These are phyloP conservation scores for Aspergillus clavatus DNA, from an alignment of 2,329 filamentous ascomycete genomes.

Conservation along the genomic window DNA sequence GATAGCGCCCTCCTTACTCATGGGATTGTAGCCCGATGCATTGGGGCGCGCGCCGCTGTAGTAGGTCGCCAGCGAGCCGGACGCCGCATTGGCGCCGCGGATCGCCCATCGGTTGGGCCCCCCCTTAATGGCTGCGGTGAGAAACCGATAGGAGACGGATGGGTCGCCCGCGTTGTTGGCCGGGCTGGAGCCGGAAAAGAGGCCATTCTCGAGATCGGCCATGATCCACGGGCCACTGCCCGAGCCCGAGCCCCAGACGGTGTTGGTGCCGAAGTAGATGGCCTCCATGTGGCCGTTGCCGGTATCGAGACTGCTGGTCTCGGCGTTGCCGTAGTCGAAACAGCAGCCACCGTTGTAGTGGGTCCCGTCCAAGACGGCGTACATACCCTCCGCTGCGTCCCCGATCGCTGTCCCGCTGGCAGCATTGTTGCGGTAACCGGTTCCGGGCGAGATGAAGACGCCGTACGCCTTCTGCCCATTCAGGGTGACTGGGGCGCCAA, in stretches of 20 bases:
- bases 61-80: slow-evolving; percentile 54
- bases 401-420: slow-evolving; percentile 51
- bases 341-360: slow-evolving; percentile 35
- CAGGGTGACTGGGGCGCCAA: slow-evolving; percentile 57
- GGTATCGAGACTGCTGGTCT: slow-evolving; percentile 49
- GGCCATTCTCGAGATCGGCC: slow-evolving; percentile 63
- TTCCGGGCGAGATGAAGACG: slow-evolving; percentile 58
- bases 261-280: slow-evolving; percentile 58
- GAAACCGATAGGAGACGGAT: slow-evolving; percentile 51
- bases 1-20: slow-evolving; percentile 62
- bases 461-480: slow-evolving; percentile 60
- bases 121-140: slow-evolving; percentile 56
- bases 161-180: slow-evolving; percentile 50
- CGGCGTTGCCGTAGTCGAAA: slow-evolving; percentile 57
- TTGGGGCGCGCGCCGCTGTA: slow-evolving; percentile 54
- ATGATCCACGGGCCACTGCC: slow-evolving; percentile 63
- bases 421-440: slow-evolving; percentile 58
- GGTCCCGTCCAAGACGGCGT: slow-evolving; percentile 32
- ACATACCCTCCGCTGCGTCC: slow-evolving; percentile 46
- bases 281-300: slow-evolving; percentile 66
- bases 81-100: slow-evolving; percentile 53
- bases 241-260: slow-evolving; percentile 52
- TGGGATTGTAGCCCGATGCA: slow-evolving; percentile 53
- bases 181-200: slow-evolving; percentile 54
- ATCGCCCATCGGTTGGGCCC: slow-evolving; percentile 54